phyloP scores from a whole-genome alignment of 768 basidiomycete species.

The Clitopilus passeckerianus region DNA sequence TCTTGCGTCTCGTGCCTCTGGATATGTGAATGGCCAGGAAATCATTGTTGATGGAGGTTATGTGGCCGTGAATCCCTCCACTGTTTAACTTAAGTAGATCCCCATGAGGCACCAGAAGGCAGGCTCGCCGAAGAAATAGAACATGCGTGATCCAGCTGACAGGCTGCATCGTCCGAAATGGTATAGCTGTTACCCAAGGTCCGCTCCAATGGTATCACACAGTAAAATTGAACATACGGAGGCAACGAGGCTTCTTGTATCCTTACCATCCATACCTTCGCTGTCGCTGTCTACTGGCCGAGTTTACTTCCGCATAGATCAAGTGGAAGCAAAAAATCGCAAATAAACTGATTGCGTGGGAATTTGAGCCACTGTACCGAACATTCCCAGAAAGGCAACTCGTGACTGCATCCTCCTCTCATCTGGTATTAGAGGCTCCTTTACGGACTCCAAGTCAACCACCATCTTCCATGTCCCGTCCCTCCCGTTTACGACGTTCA shows the following conservation, averaged over 20 bases:
- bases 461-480: slow-evolving; percentile 29
- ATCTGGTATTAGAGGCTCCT: background rate
- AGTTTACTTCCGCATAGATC: background rate
- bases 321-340: background rate
- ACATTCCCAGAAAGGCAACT: background rate
- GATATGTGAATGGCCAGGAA: slow-evolving; percentile 76
- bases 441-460: background rate
- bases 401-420: background rate
- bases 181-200: background rate
- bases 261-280: background rate
- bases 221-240: background rate
- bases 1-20: slow-evolving; percentile 67
- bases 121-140: background rate
- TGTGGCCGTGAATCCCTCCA: slow-evolving; percentile 65
- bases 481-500: slow-evolving; percentile 27
- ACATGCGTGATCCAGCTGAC: background rate
- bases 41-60: slow-evolving; percentile 76
- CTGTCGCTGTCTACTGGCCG: background rate
- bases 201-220: background rate
- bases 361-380: background rate
- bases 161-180: background rate
- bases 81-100: slow-evolving; percentile 17
- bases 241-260: background rate
- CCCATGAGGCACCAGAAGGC: background rate
- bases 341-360: background rate